Percentiles rank a stretch among this genome's conserved stretches.
phyloP scores from a whole-genome alignment of 495 filamentous ascomycete genomes.

The Trichoderma gamsii region DNA sequence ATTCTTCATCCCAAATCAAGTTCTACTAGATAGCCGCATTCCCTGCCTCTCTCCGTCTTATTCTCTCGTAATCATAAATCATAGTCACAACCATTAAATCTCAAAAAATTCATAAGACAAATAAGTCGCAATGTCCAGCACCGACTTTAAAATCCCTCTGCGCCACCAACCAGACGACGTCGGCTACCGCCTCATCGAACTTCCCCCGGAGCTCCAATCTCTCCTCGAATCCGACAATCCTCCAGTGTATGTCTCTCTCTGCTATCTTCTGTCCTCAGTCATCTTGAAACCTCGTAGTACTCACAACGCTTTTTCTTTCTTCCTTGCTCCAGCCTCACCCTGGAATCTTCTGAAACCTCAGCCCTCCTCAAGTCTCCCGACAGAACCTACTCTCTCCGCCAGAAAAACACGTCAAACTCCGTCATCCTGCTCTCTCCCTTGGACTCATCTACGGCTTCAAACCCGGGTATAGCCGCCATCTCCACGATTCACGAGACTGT shows the following conservation, averaged over 20 bases:
- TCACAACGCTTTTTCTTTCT: not conserved
- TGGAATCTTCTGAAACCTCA: conserved; percentile 58
- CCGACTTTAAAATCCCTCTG: conserved; percentile 57
- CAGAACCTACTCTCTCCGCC: conserved; percentile 72
- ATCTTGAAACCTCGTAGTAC: not conserved
- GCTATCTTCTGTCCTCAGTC: not conserved
- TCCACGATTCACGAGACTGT: conserved; percentile 52
- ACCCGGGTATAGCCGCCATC: conserved; percentile 49
- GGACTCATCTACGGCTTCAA: conserved; percentile 23
- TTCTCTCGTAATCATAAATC: not conserved
- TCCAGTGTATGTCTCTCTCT: conserved; percentile 46
- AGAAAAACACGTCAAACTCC: conserved; percentile 88
- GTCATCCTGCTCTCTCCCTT: conserved; percentile 61
- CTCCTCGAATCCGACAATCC: conserved; percentile 56
- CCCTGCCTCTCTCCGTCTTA: not conserved
- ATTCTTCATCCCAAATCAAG: not conserved
- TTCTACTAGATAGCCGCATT: not conserved
- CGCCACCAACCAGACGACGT: conserved; percentile 53
- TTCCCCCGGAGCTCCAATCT: conserved; percentile 66
- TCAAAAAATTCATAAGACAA: not conserved
- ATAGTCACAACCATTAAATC: not conserved
- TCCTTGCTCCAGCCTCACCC: conserved; percentile 47
- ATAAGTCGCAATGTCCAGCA: conserved; percentile 45
- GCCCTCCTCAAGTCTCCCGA: conserved; percentile 66
- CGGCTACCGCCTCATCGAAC: conserved; percentile 71